These are phyloP conservation scores for Ganoderma resinaceum DNA, from an alignment of 1,284 basidiomycete species.

Conservation along the genomic window DNA sequence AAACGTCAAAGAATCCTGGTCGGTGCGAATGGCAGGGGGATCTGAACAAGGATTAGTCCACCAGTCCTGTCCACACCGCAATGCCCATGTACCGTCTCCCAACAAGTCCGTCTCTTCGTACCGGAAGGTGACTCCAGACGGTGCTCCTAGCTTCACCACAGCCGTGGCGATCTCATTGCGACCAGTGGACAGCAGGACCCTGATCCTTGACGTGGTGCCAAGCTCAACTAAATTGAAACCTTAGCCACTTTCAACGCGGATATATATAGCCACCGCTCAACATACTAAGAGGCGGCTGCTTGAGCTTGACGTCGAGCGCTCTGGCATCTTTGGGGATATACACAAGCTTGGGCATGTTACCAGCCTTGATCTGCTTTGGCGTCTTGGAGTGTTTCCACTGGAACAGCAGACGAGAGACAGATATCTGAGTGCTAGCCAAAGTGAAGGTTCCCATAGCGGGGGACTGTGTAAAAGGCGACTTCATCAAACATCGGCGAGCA, in stretches of 20 bases:
- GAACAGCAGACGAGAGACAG: slow-evolving; percentile 61
- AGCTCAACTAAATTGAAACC: slow-evolving; percentile 62
- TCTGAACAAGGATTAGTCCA: slow-evolving; percentile 15
- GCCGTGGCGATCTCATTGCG: slow-evolving; percentile 65
- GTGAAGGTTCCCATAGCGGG: slow-evolving; percentile 68
- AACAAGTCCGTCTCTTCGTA: slow-evolving; percentile 52
- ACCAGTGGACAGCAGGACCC: slow-evolving; percentile 66
- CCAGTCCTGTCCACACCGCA: not conserved
- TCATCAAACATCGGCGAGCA: not conserved
- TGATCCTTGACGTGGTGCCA: slow-evolving; percentile 60
- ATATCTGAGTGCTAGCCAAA: slow-evolving; percentile 66
- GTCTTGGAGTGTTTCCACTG: slow-evolving; percentile 57
- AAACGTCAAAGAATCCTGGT: slow-evolving; percentile 54
- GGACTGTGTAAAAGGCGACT: slow-evolving; percentile 52
- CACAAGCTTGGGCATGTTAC: slow-evolving; percentile 61
- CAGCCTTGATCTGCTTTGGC: slow-evolving; percentile 50
- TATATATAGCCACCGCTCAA: slow-evolving; percentile 10
- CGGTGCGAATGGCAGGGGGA: slow-evolving; percentile 40
- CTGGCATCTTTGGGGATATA: slow-evolving; percentile 64
- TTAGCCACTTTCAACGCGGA: slow-evolving; percentile 2
- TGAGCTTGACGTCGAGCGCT: slow-evolving; percentile 65
- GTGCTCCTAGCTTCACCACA: slow-evolving; percentile 58
- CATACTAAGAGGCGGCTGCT: slow-evolving; percentile 68
- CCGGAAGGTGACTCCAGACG: slow-evolving; percentile 59
- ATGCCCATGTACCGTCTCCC: slow-evolving; percentile 42